Percentiles rank a stretch among this genome's conserved stretches.
These are phyloP conservation scores for Cryphonectria parasitica DNA, from an alignment of 2,329 filamentous ascomycete genomes.

Conservation along the genomic window DNA sequence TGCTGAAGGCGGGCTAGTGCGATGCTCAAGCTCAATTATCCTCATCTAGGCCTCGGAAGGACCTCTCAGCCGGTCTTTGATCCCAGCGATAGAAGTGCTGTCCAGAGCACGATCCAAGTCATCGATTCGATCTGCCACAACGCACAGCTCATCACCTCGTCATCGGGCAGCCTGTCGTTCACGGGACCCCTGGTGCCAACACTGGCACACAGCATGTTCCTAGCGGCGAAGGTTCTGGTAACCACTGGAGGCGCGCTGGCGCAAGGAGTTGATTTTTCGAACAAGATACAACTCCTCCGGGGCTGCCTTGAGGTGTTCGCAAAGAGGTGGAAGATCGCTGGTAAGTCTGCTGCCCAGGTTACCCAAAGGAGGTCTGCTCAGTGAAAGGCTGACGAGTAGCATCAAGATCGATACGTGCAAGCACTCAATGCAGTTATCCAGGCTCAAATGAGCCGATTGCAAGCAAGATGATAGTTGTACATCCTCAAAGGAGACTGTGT, in stretches of 20 bases:
- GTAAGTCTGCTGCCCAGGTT: conserved; percentile 29
- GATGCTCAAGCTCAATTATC: conserved; percentile 38
- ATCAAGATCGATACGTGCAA: conserved; percentile 27
- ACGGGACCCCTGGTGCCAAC: conserved; percentile 32
- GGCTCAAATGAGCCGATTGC: conserved; percentile 18
- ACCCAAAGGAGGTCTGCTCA: not conserved
- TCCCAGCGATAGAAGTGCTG: conserved; percentile 25
- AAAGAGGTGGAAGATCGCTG: conserved; percentile 37
- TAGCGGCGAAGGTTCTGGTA: conserved; percentile 36
- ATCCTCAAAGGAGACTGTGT: not conserved
- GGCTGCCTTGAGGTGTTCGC: conserved; percentile 31
- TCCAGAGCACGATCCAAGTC: conserved; percentile 32
- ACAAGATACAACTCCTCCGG: conserved; percentile 34
- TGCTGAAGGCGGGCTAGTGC: conserved; percentile 33
- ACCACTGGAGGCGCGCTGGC: conserved; percentile 33
- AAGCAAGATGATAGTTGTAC: conserved; percentile 5
- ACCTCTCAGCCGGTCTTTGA: conserved; percentile 17
- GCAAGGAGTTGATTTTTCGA: conserved; percentile 32
- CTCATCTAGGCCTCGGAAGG: conserved; percentile 31
- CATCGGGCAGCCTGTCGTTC: conserved; percentile 21
- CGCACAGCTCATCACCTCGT: conserved; percentile 31
- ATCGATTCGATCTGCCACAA: conserved; percentile 34
- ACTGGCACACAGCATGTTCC: conserved; percentile 34
- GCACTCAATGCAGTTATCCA: conserved; percentile 26
- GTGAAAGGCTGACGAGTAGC: not conserved